Evolutionary conservation across 1,284 basidiomycete species (phyloP).

Genomic region (Gastroboletus turbinatus): DNA sequence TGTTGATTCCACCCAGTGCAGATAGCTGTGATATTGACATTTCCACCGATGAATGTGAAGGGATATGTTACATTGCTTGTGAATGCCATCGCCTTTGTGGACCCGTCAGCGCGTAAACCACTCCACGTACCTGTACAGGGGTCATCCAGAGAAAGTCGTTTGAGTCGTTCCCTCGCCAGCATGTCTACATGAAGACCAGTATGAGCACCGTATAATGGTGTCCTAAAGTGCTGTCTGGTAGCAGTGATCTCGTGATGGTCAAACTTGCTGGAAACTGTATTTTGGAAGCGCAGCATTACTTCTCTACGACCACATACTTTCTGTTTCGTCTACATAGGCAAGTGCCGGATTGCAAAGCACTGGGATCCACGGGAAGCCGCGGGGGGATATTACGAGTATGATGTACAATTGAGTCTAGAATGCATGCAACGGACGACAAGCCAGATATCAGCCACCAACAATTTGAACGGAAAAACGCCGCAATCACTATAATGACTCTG

Average conservation of each 20-base stretch:
- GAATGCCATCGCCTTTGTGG: not conserved
- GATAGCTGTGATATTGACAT: not conserved
- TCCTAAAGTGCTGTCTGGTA: not conserved
- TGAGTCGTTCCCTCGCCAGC: not conserved
- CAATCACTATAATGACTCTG: conserved; percentile 4
- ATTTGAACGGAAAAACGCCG: not conserved
- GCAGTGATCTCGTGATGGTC: not conserved
- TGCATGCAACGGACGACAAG: not conserved
- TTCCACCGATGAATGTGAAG: not conserved
- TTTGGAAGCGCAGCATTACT: not conserved
- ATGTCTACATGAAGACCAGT: not conserved
- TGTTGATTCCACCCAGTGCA: not conserved
- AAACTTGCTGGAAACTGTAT: not conserved
- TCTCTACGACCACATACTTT: not conserved
- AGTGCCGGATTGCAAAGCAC: not conserved
- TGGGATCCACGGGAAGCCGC: not conserved
- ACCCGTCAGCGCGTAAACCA: not conserved
- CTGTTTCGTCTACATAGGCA: not conserved
- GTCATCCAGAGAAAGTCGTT: not conserved
- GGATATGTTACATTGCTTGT: not conserved
- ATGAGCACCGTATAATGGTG: not conserved
- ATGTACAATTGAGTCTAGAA: conserved; percentile 8
- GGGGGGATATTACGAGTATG: not conserved
- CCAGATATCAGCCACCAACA: not conserved
- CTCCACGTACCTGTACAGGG: not conserved